Evolutionary conservation across 371 early-diverging fungal species (phyloP).

Genomic region (Syncephalastrum contaminatum): DNA sequence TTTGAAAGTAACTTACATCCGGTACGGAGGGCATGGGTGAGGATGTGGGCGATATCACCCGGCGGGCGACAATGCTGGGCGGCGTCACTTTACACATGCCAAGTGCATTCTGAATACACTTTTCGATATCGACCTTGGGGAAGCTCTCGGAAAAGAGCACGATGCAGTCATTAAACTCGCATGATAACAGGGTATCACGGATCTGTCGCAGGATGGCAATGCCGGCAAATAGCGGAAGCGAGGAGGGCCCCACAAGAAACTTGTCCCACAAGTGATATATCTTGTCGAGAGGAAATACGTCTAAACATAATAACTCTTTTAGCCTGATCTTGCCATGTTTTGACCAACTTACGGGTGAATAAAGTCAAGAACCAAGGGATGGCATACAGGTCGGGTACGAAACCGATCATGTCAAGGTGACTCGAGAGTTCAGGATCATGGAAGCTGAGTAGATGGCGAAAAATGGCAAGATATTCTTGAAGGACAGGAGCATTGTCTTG

Average conservation of each 20-base stretch:
- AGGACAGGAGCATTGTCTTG: conserved; percentile 70
- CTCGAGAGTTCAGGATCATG: conserved; percentile 75
- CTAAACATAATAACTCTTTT: conserved; percentile 25
- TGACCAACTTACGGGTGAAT: conserved; percentile 66
- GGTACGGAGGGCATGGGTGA: conserved; percentile 1
- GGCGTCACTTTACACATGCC: conserved; percentile 73
- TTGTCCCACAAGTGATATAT: conserved; percentile 82
- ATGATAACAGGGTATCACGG: conserved; percentile 50
- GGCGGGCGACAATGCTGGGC: conserved; percentile 37
- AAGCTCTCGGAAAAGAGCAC: conserved; percentile 64
- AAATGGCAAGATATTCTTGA: conserved; percentile 64
- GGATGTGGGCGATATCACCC: conserved; percentile 1
- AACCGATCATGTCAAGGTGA: conserved; percentile 64
- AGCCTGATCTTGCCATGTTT: background rate
- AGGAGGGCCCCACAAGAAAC: conserved; percentile 62
- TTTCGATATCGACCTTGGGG: conserved; percentile 73
- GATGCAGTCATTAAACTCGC: conserved; percentile 70
- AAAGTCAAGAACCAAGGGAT: conserved; percentile 85
- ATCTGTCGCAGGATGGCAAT: conserved; percentile 71
- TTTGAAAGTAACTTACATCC: background rate
- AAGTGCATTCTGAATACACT: conserved; percentile 64
- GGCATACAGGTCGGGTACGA: conserved; percentile 75
- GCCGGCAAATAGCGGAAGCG: conserved; percentile 69
- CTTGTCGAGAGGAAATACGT: conserved; percentile 78
- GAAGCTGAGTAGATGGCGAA: conserved; percentile 64